Base-by-base conservation (phyloP, 371 early-diverging fungal species). In the Mortierella sp. region DNA sequence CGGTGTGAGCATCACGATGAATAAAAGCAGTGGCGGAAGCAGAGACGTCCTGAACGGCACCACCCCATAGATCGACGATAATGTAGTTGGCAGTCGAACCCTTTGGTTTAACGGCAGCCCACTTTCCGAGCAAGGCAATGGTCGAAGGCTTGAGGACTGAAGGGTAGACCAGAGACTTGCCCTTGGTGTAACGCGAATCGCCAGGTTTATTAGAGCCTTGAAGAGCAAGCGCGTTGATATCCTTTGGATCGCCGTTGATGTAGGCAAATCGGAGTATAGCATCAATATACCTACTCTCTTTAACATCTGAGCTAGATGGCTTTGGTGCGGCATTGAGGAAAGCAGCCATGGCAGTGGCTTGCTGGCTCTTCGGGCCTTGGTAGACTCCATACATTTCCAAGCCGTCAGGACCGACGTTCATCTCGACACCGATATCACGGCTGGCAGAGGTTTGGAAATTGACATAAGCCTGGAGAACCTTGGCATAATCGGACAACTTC, bases 31-130 rank as follows among this genome's bases (percentile, higher is more conserved):
- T 70, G 6, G 58, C 32, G 3, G 60, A 39, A 35, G 30, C 72
- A 24, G 76, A 28, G 12, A 30, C 37, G 40, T 75, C 67, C 55
- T 62, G 9, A 47, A 79, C 71, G 11, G 76, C 77, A 26, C 84
- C 84, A 24, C 84, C 80, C 84, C 84, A 84, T 62, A 84, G 70
- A 43, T 75, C 77, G 55, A 78, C 64, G 51, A 84, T 75, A 49
- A 84, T 66, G 47, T 73, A 84, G 49, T 68, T 72, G 49, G 70
- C 62, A 8, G 67, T 75, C 1, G 70, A 30, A 5, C 84, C 80
- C n/a, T 65, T 52, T 39, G 79, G 77, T 18, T 54, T 66, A 20
- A 64, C 55, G 40, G 71, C 66, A 20, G 62, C 63, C 70, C 73
- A 84, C 43, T 76, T 84, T 40, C 73, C 64, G 22, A 84, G 37